Percentiles rank a stretch among this genome's conserved stretches.
These are phyloP conservation scores for Sporothrix pseudoabietina DNA, from an alignment of 2,329 filamentous ascomycete genomes.

Conservation along the genomic window DNA sequence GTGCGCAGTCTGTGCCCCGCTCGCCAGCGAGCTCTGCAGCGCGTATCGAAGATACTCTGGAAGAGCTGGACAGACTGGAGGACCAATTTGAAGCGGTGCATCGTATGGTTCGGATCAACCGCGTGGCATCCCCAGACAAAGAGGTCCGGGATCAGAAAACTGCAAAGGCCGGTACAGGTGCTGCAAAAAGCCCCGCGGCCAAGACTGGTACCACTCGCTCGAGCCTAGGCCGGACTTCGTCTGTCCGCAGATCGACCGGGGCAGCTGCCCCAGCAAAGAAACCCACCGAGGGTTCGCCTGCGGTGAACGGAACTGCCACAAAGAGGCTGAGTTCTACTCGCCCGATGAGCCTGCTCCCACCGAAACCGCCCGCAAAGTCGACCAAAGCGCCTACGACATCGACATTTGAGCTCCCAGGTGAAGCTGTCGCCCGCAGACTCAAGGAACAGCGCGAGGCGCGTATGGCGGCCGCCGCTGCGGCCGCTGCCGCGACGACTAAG, in stretches of 20 bases:
- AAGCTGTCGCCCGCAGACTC: constrained; percentile 59
- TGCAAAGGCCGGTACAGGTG: background rate
- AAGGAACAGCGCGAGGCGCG: constrained; percentile 63
- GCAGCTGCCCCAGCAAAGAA: constrained; percentile 43
- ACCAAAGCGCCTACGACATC: constrained; percentile 57
- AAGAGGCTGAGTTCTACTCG: constrained; percentile 41
- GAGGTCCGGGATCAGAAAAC: constrained; percentile 32
- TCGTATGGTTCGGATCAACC: constrained; percentile 44
- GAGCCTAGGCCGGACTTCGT: constrained; percentile 40
- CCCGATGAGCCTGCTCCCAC: constrained; percentile 49
- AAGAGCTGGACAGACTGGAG: constrained; percentile 63
- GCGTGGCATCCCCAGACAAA: constrained; percentile 42
- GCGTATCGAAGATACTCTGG: constrained; percentile 65
- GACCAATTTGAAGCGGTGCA: constrained; percentile 61
- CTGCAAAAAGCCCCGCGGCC: constrained; percentile 24
- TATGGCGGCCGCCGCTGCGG: constrained; percentile 39
- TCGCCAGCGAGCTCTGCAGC: constrained; percentile 33
- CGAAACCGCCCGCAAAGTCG: constrained; percentile 54
- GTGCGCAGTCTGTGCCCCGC: constrained; percentile 27
- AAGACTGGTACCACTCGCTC: constrained; percentile 47
- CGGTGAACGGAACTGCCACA: constrained; percentile 34
- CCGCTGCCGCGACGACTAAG: constrained; percentile 26
- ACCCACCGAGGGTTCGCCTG: constrained; percentile 25
- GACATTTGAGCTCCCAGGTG: constrained; percentile 64
- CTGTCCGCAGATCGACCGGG: constrained; percentile 49